Percentiles rank a stretch among this genome's conserved stretches.
These are phyloP conservation scores for Echria macrotheca DNA, from an alignment of 495 filamentous ascomycete species.

Conservation along the genomic window DNA sequence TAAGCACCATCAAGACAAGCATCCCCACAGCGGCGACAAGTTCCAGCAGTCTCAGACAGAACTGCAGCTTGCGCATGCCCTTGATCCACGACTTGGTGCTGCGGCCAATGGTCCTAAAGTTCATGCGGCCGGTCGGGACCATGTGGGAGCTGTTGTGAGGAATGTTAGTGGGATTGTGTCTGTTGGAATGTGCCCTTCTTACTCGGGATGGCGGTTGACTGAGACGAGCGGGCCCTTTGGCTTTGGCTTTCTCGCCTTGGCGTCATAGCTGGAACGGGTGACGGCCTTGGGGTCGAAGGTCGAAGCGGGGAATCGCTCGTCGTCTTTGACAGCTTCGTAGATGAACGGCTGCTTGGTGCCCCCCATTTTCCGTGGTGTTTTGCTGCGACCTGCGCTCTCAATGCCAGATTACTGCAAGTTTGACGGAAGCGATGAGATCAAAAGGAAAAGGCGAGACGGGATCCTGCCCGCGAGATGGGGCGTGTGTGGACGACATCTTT, in stretches of 20 bases:
- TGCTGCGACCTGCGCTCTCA: too few relatives aligned
- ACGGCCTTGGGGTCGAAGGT: slow-evolving; percentile 78
- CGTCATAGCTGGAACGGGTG: slow-evolving; percentile 64
- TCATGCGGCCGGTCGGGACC: slow-evolving; percentile 17
- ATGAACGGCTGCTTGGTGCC: slow-evolving; percentile 65
- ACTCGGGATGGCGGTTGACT: slow-evolving; percentile 81
- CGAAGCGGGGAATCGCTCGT: slow-evolving; percentile 45
- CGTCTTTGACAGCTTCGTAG: slow-evolving; percentile 52
- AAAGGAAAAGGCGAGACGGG: not conserved
- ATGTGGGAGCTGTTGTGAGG: slow-evolving; percentile 31
- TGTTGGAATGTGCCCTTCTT: slow-evolving; percentile 24
- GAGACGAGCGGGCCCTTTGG: slow-evolving; percentile 67
- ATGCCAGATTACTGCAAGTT: too few relatives aligned
- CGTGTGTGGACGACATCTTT: too few relatives aligned
- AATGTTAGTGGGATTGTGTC: not conserved
- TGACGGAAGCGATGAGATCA: not conserved
- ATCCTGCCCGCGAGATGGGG: not conserved
- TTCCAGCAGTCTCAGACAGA: slow-evolving; percentile 58
- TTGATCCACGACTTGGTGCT: slow-evolving; percentile 65
- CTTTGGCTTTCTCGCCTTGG: slow-evolving; percentile 59
- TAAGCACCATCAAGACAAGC: slow-evolving; percentile 65
- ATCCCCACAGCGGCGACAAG: slow-evolving; percentile 65
- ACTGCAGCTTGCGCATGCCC: slow-evolving; percentile 56
- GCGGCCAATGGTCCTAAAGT: slow-evolving; percentile 58
- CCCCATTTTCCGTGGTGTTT: slow-evolving; percentile 47